These are phyloP conservation scores for Chrysoporthe austroafricana DNA, from an alignment of 2,329 filamentous ascomycete genomes.

Conservation along the genomic window DNA sequence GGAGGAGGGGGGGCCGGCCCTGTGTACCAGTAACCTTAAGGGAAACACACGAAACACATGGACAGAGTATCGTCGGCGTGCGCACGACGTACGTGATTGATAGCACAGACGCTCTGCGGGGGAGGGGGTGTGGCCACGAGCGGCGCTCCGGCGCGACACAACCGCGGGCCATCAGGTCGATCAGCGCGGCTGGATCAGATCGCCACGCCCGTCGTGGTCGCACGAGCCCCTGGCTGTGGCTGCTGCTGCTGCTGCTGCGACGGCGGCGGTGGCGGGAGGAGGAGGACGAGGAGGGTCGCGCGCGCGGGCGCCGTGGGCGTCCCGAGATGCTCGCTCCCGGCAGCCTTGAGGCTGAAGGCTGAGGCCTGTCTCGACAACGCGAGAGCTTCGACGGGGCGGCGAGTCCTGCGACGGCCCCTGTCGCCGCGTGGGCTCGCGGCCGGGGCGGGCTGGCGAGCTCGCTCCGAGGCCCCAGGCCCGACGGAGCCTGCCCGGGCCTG, in stretches of 20 bases:
- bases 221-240: neutral
- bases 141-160: neutral
- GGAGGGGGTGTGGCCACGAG: neutral
- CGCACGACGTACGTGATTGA: slow-evolving; percentile 5
- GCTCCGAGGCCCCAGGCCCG: too few species aligned
- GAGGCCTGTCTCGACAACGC: too few species aligned
- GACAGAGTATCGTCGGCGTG: neutral
- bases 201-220: neutral
- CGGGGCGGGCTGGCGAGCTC: too few species aligned
- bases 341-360: neutral
- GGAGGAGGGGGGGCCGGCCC: neutral
- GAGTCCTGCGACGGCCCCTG: too few species aligned
- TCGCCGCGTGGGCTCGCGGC: too few species aligned
- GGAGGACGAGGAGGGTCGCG: neutral
- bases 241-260: too few species aligned
- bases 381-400: neutral
- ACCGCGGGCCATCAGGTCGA: neutral
- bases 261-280: too few species aligned
- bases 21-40: neutral
- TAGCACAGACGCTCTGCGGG: neutral
- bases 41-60: slow-evolving; percentile 1
- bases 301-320: neutral
- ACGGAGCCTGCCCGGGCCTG: too few species aligned
- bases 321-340: neutral
- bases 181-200: neutral